Evolutionary conservation across 2,329 filamentous ascomycete genomes (phyloP), one percentile per base, ranked within the genome.

Genomic region (Nemania abortiva): DNA sequence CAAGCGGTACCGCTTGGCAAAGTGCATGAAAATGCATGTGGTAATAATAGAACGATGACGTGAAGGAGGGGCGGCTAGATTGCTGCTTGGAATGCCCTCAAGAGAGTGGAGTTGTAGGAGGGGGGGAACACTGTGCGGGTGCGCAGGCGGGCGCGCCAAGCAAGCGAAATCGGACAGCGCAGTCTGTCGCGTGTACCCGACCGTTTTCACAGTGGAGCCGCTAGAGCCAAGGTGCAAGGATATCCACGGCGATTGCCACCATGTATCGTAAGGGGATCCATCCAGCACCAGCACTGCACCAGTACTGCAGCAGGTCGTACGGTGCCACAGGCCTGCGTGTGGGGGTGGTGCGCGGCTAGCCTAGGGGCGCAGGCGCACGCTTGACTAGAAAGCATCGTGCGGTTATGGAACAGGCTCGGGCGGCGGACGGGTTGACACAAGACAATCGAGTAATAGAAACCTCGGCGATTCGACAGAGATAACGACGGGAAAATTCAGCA

Each of bases 371-470:
- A 54, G 39, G 65, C 42, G 57, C 65, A 65, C 55, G 54, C 57
- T 69, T 59, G 53, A 61, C 61, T 65, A 50, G 58, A 61, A 59
- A 58, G 61, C 29, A 45, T 61, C 66, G 65, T 56, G 34, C 37
- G 29, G 29, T 57, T 59, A 39, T 64, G 22, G 59, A 59, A 60
- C 34, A 10, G 20, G 24, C 22, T 1, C 1, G 9, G 22, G 22
- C 27, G 10, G 3, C 10, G 2, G 42, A 15, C 22, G 11, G 49
- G 37, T 62, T 75, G 72, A 76, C 75, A 71, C 37, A 58, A 73
- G 63, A 49, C 53, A 58, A 75, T 77, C 73, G 72, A 73, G 72
- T 76, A 72, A 77, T 56, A 69, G 67, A 73, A 76, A 78, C 45
- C 29, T 58, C 73, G 60, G 66, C 60, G 61, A 75, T 75, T 76